phyloP scores from a whole-genome alignment of 1,284 basidiomycete species.

The Moesziomyces parantarcticus region DNA sequence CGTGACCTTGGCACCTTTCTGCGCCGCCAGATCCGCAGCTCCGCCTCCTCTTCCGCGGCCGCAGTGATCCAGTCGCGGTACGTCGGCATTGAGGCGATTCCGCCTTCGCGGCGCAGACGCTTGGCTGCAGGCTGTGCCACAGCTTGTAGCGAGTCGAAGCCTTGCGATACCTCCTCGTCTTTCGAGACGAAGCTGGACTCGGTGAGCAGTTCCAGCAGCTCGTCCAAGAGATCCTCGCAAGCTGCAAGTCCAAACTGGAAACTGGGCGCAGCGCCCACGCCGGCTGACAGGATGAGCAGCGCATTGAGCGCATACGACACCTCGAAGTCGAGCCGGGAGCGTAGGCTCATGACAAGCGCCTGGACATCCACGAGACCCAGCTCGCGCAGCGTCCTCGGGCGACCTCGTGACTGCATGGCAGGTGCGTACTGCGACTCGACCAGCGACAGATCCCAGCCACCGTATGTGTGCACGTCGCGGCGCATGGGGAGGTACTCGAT shows the following conservation, averaged over 20 bases:
- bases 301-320: conserved; percentile 90
- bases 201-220: conserved; percentile 85
- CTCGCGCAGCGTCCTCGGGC: conserved; percentile 78
- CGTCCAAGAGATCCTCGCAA: conserved; percentile 84
- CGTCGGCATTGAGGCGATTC: conserved; percentile 26
- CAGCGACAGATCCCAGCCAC: conserved; percentile 83
- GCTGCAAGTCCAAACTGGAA: conserved; percentile 77
- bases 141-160: conserved; percentile 1
- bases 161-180: conserved; percentile 60
- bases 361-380: conserved; percentile 88
- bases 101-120: conserved; percentile 45
- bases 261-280: conserved; percentile 72
- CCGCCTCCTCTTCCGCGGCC: conserved; percentile 59
- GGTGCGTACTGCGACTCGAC: conserved; percentile 76
- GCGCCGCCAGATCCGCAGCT: conserved; percentile 52
- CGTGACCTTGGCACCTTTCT: conserved; percentile 25
- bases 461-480: conserved; percentile 80
- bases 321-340: conserved; percentile 84
- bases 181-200: conserved; percentile 78
- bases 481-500: conserved; percentile 89
- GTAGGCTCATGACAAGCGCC: conserved; percentile 85
- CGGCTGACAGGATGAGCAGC: conserved; percentile 82
- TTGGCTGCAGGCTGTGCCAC: conserved; percentile 10
- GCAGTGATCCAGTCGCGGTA: conserved; percentile 61
- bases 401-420: conserved; percentile 71